Evolutionary conservation across 163 green algal species (phyloP).

Genomic region (Volvox carteri): DNA sequence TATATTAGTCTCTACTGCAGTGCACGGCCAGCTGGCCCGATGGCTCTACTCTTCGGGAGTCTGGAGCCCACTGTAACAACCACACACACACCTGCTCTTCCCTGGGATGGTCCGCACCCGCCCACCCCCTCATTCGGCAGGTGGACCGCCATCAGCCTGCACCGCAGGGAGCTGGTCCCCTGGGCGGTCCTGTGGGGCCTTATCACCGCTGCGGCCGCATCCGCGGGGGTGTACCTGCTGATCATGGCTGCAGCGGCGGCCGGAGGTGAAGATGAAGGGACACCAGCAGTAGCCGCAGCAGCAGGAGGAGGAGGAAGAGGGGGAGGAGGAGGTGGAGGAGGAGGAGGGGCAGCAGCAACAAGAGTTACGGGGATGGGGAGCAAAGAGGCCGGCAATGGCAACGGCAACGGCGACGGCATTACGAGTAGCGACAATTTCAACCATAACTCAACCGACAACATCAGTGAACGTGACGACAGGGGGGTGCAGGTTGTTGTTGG

Average conservation of each 20-base stretch:
- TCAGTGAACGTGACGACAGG: too few species aligned
- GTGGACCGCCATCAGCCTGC: slow-evolving; percentile 4
- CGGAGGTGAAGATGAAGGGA: background rate
- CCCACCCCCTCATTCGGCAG: background rate
- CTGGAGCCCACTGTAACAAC: too few species aligned
- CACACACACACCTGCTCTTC: too few species aligned
- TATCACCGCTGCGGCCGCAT: background rate
- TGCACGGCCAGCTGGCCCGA: too few species aligned
- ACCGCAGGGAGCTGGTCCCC: background rate
- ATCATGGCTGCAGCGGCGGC: background rate
- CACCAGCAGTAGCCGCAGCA: background rate
- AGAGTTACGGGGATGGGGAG: too few species aligned
- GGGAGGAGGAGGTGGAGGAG: too few species aligned
- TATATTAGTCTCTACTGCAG: too few species aligned
- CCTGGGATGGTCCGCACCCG: too few species aligned
- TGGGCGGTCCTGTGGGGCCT: slow-evolving; percentile 1
- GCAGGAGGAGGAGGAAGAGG: background rate
- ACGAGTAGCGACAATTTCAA: background rate
- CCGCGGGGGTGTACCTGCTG: background rate
- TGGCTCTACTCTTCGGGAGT: too few species aligned
- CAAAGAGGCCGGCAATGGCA: background rate
- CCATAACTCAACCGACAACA: too few species aligned
- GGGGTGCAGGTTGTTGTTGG: too few species aligned
- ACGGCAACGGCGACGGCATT: background rate
- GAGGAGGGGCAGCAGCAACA: background rate